These are phyloP conservation scores for Botrytis tulipae DNA, from an alignment of 2,329 filamentous ascomycete genomes.

Conservation along the genomic window DNA sequence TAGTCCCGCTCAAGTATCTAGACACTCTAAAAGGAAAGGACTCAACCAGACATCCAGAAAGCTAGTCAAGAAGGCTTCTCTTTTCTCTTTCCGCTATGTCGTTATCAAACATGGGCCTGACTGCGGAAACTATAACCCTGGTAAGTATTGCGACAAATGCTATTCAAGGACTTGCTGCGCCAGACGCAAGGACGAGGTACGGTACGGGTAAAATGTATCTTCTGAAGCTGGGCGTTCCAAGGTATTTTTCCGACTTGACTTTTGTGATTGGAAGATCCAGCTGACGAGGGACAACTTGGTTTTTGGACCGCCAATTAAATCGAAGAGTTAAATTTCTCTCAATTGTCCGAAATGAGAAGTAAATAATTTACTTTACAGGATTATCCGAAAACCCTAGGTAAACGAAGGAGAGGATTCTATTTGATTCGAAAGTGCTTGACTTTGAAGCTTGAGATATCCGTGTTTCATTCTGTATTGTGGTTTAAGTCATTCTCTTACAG, in stretches of 20 bases:
- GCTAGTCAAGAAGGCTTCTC: not conserved
- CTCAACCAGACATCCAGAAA: not conserved
- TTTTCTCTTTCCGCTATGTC: not conserved
- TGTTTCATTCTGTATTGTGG: not conserved
- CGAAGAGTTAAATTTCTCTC: not conserved
- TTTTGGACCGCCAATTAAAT: slow-evolving; percentile 15
- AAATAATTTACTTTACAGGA: not conserved
- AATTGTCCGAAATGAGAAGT: not conserved
- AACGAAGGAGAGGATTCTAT: not conserved
- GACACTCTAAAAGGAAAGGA: not conserved
- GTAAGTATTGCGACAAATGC: slow-evolving; percentile 18
- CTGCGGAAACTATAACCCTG: not conserved
- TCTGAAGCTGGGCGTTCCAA: slow-evolving; percentile 13
- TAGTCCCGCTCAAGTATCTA: not conserved
- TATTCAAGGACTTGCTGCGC: slow-evolving; percentile 15
- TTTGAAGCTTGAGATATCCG: not conserved
- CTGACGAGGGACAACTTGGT: not conserved
- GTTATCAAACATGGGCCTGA: slow-evolving; percentile 2
- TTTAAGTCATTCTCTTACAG: not conserved
- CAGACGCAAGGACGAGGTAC: slow-evolving; percentile 20
- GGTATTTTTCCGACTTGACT: not conserved
- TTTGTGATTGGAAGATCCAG: slow-evolving; percentile 6
- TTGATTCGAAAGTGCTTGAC: not conserved
- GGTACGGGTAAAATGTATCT: slow-evolving; percentile 8
- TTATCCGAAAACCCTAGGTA: not conserved